A percentile compares a stretch with the other conserved stretches of the same genome.
Evolutionary conservation across 1,284 basidiomycete species (phyloP).

Genomic region (Neolentinus lepideus): DNA sequence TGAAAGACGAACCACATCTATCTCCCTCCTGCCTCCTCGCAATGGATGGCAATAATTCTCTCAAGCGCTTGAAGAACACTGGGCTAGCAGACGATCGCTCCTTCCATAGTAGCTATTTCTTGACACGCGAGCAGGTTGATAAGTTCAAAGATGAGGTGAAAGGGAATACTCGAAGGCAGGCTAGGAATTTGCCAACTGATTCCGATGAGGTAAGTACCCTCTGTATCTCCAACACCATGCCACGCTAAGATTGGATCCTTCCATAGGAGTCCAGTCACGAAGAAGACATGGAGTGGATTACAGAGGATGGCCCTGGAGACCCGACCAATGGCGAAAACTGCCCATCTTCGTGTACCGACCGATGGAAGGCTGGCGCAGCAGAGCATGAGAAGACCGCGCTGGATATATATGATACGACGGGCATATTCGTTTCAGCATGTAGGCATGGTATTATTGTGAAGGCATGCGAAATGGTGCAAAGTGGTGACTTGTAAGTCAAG

Average conservation of each 20-base stretch:
- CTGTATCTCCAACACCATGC: no score
- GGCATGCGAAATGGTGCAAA: conserved; percentile 15
- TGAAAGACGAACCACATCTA: conserved; percentile 15
- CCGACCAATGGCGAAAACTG: neutral
- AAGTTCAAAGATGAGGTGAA: conserved; percentile 22
- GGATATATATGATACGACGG: conserved; percentile 14
- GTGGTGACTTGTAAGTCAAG: conserved; percentile 24
- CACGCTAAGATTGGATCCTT: no score
- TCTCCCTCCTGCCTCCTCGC: conserved; percentile 15
- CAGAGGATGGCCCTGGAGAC: neutral
- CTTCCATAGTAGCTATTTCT: conserved; percentile 7
- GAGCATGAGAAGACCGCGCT: conserved; percentile 24
- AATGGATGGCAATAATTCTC: conserved; percentile 27
- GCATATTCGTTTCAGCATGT: conserved; percentile 14
- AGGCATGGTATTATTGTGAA: conserved; percentile 14
- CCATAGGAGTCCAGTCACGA: no score
- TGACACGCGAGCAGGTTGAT: conserved; percentile 15
- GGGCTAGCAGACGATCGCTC: conserved; percentile 9
- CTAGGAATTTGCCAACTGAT: neutral
- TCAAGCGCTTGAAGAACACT: conserved; percentile 16
- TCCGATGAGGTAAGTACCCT: neutral
- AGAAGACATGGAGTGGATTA: neutral
- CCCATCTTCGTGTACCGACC: conserved; percentile 16
- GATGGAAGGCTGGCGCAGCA: conserved; percentile 25
- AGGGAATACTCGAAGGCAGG: neutral